Evolutionary conservation across 2,329 filamentous ascomycete species (phyloP), one percentile per base, ranked within the genome.

Genomic region (Trichoderma oligosporum): DNA sequence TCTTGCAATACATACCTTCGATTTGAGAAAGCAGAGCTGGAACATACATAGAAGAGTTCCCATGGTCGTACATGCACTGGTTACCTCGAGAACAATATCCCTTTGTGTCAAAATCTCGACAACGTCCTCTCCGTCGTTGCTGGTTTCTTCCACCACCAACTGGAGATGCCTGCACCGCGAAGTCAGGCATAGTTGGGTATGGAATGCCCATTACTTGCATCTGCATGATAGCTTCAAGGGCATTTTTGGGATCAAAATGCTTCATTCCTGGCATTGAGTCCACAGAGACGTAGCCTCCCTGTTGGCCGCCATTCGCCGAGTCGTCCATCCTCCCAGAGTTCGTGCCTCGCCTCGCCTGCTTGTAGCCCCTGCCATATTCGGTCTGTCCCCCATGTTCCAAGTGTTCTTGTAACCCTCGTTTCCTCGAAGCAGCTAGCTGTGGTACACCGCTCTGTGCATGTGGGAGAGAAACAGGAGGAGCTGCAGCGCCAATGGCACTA

Each of bases 31-130:
- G 57, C 47, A 63, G 57, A 11, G 61, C 61, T n/a, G 73, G 71
- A 27, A 75, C 63, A 49, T 70, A 76, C 3, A 72, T 61, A 11
- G 78, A 75, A 60, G 83, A 78, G 49, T 78, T 76, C 7, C 82
- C 83, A 67, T 93, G 89, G 63, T 90, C 84, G 64, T 82, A 91
- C 36, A 77, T 79, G 70, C 89, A 92, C 20, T 78, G 80, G 63
- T 77, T 82, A 3, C 87, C 87, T 36, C 84, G 75, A 5, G 83
- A 79, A 66, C 89, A 92, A 65, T 82, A 89, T 0, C 89, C 89
- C 63, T 88, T 88, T 1, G 74, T 82, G 58, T 90, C 86, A 64
- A 88, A 91, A 68, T 90, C 85, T 57, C 81, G 78, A 66, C 88
- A 92, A 58, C 58, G 77, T 57, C 77, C 71, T 61, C 72, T 75